Conservation (phyloP, 306 rosid genomes). For the Quercus alba region DNA sequence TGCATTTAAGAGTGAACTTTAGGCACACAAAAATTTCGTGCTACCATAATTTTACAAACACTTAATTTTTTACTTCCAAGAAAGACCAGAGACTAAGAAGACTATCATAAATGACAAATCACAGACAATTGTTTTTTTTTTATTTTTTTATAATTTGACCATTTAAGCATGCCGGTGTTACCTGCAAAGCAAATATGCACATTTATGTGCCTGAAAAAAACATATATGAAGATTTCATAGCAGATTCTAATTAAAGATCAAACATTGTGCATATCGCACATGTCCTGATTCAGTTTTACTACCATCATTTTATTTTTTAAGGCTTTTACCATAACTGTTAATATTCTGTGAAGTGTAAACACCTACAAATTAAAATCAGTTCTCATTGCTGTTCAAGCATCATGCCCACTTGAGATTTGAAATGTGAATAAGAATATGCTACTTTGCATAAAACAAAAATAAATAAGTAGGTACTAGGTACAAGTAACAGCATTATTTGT, state of each 20-base stretch:
- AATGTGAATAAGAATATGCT: neutral
- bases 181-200: neutral
- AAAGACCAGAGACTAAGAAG: neutral
- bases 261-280: neutral
- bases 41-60: neutral
- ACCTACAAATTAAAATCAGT: neutral
- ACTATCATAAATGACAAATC: neutral
- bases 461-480: neutral
- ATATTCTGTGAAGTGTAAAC: neutral
- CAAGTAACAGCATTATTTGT: neutral
- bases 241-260: neutral
- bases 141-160: neutral
- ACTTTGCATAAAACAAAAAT: neutral
- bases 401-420: neutral
- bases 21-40: neutral
- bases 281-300: neutral
- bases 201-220: neutral
- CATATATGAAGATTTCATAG: no score
- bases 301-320: neutral
- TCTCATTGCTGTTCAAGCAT: neutral
- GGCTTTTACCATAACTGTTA: neutral
- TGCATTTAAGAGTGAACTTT: slow-evolving; percentile 13
- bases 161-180: neutral
- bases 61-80: neutral
- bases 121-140: neutral